Base-by-base conservation (phyloP, 2,329 filamentous ascomycete species). In the Exophiala lecanii-corni region DNA sequence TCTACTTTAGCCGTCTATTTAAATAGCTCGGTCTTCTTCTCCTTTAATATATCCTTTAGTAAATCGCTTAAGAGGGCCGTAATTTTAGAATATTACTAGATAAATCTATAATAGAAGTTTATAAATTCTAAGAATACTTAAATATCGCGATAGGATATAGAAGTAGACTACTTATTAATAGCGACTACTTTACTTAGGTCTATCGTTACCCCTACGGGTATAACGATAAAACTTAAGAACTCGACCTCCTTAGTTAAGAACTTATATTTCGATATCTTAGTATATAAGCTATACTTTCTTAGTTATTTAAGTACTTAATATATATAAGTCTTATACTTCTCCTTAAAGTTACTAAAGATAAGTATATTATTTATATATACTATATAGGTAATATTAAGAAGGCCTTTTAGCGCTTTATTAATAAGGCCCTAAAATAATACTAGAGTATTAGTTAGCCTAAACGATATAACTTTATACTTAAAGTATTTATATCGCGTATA, bases 91-190 rank as follows among this genome's bases (percentile, higher is more conserved):
- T 57, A 66, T 3, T 35, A 30, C 9, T 47, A 36, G 9, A 65
- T 60, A 45, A 64, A 65, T 10, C 46, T 26, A 31, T 44, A 6
- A 36, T 65, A 65, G 32, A 62, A 65, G 43, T 65, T 65, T 5
- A 49, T 41, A 43, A 63, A 65, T 1, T 55, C 49, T 12, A 63
- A 13, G 40, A 63, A 62, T 2, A 40, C 30, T 42, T 58, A 48
- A 5, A 62, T 39, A 2, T 62, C 47, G 18, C 51, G 47, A 9
- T 51, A 30, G n/a, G 13, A 49, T 3, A 2, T 44, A 1, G 39
- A 47, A 3, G 13, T 23, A n/a, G 33, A 21, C 53, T 47, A 62
- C 2, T 58, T 34, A 9, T 35, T 19, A 16, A 59, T 50, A 2
- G 37, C 28, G n/a, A n/a, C 32, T 9, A 58, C 36, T 26, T 50